Conservation (phyloP, 345 rosid species). For the Dipteronia dyeriana region DNA sequence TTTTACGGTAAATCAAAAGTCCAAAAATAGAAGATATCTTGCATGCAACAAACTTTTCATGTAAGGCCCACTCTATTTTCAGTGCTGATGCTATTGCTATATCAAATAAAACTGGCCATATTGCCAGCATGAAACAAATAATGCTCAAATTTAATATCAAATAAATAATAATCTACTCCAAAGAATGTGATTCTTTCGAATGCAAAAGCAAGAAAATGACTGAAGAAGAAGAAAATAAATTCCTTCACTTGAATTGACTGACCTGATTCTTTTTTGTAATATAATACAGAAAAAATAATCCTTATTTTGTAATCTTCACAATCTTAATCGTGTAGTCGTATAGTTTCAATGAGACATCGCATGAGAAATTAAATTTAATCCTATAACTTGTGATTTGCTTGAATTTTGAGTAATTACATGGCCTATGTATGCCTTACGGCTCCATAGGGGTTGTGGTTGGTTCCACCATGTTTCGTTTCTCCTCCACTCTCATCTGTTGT, state of each 20-base stretch:
- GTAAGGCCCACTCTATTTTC: too few species aligned
- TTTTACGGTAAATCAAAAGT: too few species aligned
- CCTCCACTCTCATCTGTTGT: slow-evolving; percentile 37
- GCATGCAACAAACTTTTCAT: too few species aligned
- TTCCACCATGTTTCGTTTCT: slow-evolving; percentile 32
- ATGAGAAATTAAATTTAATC: slow-evolving; percentile 28
- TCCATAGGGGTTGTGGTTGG: slow-evolving; percentile 41
- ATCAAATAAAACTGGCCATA: neutral
- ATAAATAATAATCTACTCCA: too few species aligned
- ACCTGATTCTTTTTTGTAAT: slow-evolving; percentile 15
- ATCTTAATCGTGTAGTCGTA: slow-evolving; percentile 47
- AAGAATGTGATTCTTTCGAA: too few species aligned
- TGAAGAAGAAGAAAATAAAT: slow-evolving; percentile 2
- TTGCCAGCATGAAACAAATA: neutral
- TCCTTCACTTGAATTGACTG: slow-evolving; percentile 16
- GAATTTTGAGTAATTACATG: slow-evolving; percentile 46
- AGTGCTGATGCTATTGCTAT: too few species aligned
- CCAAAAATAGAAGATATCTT: too few species aligned
- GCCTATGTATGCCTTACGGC: slow-evolving; percentile 58
- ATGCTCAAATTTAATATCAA: too few species aligned
- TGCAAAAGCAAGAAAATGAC: neutral
- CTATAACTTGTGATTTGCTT: slow-evolving; percentile 33
- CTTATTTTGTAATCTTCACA: slow-evolving; percentile 77
- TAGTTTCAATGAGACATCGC: slow-evolving; percentile 30
- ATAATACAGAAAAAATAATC: slow-evolving; percentile 25